Conservation (phyloP, 257 asterid species). For the Nyctanthes arbortristis region DNA sequence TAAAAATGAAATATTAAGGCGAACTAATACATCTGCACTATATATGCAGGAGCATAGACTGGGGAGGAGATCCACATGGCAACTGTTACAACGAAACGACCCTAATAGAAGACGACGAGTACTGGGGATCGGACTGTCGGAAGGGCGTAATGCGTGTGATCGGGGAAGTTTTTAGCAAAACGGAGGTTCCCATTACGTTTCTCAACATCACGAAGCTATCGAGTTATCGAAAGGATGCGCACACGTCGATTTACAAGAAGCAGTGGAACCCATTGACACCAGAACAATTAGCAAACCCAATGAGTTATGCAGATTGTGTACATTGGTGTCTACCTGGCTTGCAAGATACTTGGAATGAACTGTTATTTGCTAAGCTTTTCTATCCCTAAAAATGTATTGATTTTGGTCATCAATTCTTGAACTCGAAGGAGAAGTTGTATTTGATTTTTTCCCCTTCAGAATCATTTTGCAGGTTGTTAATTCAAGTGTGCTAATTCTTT, state of each 20-base stretch:
- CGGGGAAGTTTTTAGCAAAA: conserved; percentile 34
- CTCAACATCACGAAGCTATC: conserved; percentile 51
- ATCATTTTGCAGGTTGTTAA: too few species aligned
- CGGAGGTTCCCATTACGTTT: conserved; percentile 41
- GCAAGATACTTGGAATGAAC: conserved; percentile 60
- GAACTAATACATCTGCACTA: not conserved
- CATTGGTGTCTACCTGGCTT: conserved; percentile 58
- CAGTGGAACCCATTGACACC: conserved; percentile 48
- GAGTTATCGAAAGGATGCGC: conserved; percentile 43
- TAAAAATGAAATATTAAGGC: not conserved
- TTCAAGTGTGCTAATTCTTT: too few species aligned
- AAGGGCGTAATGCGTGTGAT: conserved; percentile 44
- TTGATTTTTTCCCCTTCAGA: too few species aligned
- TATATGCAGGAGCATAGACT: conserved; percentile 40
- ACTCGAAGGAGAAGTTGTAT: too few species aligned
- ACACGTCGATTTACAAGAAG: conserved; percentile 51
- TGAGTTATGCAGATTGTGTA: conserved; percentile 48
- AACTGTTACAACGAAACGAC: conserved; percentile 45
- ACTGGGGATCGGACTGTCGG: conserved; percentile 47
- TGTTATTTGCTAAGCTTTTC: conserved; percentile 44
- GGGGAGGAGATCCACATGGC: conserved; percentile 42
- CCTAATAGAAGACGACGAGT: conserved; percentile 34
- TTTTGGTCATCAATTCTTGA: too few species aligned
- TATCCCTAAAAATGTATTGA: conserved; percentile 43
- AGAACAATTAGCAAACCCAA: conserved; percentile 42